Conservation (phyloP, 352 stramenopile species). For the Phytophthora crassamura region DNA sequence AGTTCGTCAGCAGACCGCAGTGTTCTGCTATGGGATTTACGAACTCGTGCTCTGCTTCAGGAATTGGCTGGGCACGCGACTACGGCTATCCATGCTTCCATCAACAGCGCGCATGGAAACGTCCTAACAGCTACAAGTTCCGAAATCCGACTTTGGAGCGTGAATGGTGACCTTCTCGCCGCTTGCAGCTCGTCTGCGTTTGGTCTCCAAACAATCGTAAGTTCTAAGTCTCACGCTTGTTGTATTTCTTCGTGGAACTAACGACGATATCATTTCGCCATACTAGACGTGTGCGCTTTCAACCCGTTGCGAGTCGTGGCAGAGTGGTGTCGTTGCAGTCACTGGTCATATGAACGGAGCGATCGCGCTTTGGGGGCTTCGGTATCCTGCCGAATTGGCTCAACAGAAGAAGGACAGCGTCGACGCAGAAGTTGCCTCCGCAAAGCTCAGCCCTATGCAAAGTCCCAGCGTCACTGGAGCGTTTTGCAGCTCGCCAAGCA, state of each 20-base stretch:
- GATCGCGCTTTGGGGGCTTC: conserved; percentile 74
- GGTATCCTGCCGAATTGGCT: conserved; percentile 64
- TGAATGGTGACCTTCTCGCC: conserved; percentile 80
- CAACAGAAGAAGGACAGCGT: conserved; percentile 31
- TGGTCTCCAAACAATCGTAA: conserved; percentile 66
- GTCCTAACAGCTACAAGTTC: conserved; percentile 55
- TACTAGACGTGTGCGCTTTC: conserved; percentile 60
- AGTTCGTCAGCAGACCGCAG: conserved; percentile 64
- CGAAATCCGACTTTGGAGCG: conserved; percentile 77
- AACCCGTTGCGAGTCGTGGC: conserved; percentile 79
- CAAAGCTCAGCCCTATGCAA: not conserved
- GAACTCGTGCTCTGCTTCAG: conserved; percentile 60
- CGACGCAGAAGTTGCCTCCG: not conserved
- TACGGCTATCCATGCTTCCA: conserved; percentile 59
- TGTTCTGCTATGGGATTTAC: conserved; percentile 77
- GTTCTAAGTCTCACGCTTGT: not conserved
- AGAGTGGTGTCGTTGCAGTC: conserved; percentile 67
- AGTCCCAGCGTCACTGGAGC: not conserved
- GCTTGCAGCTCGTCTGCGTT: conserved; percentile 48
- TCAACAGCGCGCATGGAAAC: conserved; percentile 77
- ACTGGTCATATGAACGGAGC: conserved; percentile 78
- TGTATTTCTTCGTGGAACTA: not conserved
- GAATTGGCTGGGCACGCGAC: conserved; percentile 63
- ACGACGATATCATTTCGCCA: not conserved
- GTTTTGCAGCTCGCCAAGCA: conserved; percentile 14